These are phyloP conservation scores for Gossypium herbaceum DNA, from an alignment of 345 rosid genomes.

Conservation along the genomic window DNA sequence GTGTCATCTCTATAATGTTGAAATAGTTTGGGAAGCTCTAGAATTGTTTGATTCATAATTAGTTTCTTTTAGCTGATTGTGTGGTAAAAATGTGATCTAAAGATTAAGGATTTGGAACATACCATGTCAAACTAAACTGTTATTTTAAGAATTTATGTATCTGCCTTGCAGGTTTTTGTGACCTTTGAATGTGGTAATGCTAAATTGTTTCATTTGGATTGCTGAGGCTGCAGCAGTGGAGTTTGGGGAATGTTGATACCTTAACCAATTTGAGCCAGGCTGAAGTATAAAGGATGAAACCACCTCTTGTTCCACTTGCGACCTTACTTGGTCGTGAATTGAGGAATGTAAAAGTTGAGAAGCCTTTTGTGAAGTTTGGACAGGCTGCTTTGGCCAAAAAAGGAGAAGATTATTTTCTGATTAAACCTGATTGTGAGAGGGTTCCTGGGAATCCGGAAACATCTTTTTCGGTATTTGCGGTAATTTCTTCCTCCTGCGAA, in stretches of 20 bases:
- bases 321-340: constrained; percentile 92
- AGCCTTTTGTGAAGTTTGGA: constrained; percentile 82
- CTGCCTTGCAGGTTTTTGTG: background rate
- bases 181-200: background rate
- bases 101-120: background rate
- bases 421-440: constrained; percentile 75
- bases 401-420: constrained; percentile 93
- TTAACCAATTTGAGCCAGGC: constrained; percentile 63
- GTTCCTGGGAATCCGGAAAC: constrained; percentile 74
- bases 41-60: background rate
- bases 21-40: background rate
- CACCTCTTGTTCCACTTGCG: constrained; percentile 84
- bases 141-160: background rate
- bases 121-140: background rate
- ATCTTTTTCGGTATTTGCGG: constrained; percentile 94
- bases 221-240: constrained; percentile 5
- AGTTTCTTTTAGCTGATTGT: background rate
- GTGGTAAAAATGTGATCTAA: constrained; percentile 2
- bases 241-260: constrained; percentile 45
- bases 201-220: constrained; percentile 7
- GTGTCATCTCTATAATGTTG: background rate
- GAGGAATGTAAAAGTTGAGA: constrained; percentile 79
- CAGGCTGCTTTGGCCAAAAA: constrained; percentile 97
- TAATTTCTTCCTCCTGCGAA: constrained; percentile 23
- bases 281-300: constrained; percentile 54